Percentiles rank a stretch among this genome's conserved stretches.
Evolutionary conservation across 225 moss, liverwort and hornwort species (phyloP).

Genomic region (Rhytidiadelphus loreus): DNA sequence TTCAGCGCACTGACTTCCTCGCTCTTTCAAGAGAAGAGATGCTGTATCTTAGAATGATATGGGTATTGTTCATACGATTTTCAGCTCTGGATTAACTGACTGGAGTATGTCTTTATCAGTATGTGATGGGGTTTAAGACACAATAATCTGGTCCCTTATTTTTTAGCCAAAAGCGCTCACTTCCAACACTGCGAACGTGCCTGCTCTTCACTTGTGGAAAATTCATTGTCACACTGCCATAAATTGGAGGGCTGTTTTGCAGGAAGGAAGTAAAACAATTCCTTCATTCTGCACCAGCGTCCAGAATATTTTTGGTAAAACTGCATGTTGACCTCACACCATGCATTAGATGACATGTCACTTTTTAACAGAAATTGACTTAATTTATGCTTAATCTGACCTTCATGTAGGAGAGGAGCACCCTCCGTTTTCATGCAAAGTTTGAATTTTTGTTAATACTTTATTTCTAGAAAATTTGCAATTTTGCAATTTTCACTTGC

Average conservation of each 20-base stretch:
- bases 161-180: not conserved
- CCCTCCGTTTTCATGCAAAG: too few relatives aligned
- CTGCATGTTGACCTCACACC: too few relatives aligned
- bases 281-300: not conserved
- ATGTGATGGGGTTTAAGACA: not conserved
- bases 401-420: too few relatives aligned
- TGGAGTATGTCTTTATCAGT: not conserved
- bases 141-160: not conserved
- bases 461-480: not conserved
- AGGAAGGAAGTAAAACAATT: not conserved
- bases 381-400: too few relatives aligned
- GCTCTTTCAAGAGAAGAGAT: not conserved
- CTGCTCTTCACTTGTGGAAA: not conserved
- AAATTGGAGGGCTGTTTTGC: too few relatives aligned
- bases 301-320: fast-evolving
- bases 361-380: too few relatives aligned
- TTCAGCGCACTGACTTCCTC: not conserved
- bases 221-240: not conserved
- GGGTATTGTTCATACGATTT: not conserved
- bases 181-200: too few relatives aligned
- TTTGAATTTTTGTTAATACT: not conserved
- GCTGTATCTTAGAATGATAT: not conserved
- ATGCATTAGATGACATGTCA: too few relatives aligned
- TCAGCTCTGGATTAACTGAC: not conserved
- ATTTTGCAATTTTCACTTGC: too few relatives aligned